Base-by-base conservation (phyloP, 495 filamentous ascomycete genomes). In the Pseudevernia furfuracea region DNA sequence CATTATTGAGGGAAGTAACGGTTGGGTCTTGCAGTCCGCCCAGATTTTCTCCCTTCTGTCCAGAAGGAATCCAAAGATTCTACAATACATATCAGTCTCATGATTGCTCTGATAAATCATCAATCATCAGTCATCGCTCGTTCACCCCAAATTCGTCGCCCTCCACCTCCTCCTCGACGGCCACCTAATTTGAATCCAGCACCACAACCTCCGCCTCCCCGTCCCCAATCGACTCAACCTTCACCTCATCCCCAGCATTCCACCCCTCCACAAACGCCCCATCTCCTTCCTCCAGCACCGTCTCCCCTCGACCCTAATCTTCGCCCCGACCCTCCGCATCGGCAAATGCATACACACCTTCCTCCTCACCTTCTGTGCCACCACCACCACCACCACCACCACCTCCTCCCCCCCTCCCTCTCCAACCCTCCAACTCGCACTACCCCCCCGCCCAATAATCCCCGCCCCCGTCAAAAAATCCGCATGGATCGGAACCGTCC, bases 281-380 rank as follows among this genome's bases (percentile, higher is more conserved):
- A 74, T 93, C 89, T 1, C 89, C 89, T 73, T 91, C 89, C 1
- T 74, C 73, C 2, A 92, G 68, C 37, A 87, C 77, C 30, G 77
- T 74, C 69, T 87, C 84, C 5, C 80, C 81, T 69, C 84, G 36
- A 90, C 56, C 65, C 82, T 79, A 39, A 93, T 78, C 76, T 81
- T 88, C 21, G 88, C 81, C 14, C 88, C 88, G 28, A 79, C 77
- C 75, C 88, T 87, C 14, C 85, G 86, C 86, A 90, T 90, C 28
- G 89, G 84, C 49, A 91, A 61, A 73, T 92, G 89, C 28, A 91
- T 71, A 72, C 87, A 93, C 8, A 92, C 81, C 72, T 91, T 89
- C 62, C 89, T n/a, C n/a, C n/a, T n/a, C n/a, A n/a, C n/a, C n/a
- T n/a, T n/a, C n/a, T n/a, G n/a, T n/a, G 74, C 69, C 0, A 77